phyloP scores from a whole-genome alignment of 257 asterid genomes.

The Nicotiana obtusifolia region DNA sequence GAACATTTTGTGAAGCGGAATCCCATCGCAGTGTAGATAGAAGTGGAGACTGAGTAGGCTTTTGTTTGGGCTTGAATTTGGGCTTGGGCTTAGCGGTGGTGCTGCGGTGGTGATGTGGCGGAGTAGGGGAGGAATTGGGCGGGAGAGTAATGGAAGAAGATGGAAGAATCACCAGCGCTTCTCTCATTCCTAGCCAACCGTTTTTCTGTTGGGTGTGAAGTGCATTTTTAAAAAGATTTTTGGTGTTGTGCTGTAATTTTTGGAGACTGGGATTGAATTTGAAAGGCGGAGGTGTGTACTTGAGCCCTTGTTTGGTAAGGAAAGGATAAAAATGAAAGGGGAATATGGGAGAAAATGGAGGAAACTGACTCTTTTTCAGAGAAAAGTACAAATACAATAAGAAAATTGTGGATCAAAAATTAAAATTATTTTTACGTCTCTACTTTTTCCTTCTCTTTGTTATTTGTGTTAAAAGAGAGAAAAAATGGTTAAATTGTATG shows the following conservation, averaged over 20 bases:
- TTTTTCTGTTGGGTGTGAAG: slow-evolving; percentile 18
- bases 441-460: too few species aligned
- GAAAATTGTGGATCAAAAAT: too few species aligned
- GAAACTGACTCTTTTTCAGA: too few species aligned
- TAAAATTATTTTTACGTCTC: too few species aligned
- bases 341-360: too few species aligned
- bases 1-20: slow-evolving; percentile 11
- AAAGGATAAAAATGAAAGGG: too few species aligned
- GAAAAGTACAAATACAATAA: too few species aligned
- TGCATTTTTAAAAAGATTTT: neutral
- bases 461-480: too few species aligned
- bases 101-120: slow-evolving; percentile 21
- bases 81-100: slow-evolving; percentile 27
- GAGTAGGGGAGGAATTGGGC: slow-evolving; percentile 34
- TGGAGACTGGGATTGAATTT: slow-evolving; percentile 40
- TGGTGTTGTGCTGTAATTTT: neutral
- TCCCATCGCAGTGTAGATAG: slow-evolving; percentile 41
- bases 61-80: slow-evolving; percentile 25
- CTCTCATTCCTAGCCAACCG: slow-evolving; percentile 63
- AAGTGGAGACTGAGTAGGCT: slow-evolving; percentile 35
- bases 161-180: slow-evolving; percentile 54
- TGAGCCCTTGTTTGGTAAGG: too few species aligned
- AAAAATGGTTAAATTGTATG: too few species aligned
- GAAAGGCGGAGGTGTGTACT: slow-evolving; percentile 26
- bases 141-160: slow-evolving; percentile 49